These are phyloP conservation scores for Fistulifera pelliculosa DNA, from an alignment of 108 stramenopile species.

Conservation along the genomic window DNA sequence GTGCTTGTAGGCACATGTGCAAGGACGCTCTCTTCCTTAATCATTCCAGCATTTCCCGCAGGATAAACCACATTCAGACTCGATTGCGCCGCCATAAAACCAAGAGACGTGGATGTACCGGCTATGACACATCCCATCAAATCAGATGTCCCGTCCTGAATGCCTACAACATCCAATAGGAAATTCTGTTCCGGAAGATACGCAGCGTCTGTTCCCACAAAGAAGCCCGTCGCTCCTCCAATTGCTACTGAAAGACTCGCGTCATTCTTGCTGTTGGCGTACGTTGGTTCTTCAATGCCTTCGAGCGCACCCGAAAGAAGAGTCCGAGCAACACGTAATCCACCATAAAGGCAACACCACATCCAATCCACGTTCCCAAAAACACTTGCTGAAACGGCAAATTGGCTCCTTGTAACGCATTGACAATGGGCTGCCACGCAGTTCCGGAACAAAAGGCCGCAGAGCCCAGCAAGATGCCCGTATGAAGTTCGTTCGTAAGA, in stretches of 20 bases:
- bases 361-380: conserved; percentile 67
- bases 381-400: conserved; percentile 57
- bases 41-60: conserved; percentile 71
- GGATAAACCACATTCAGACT: conserved; percentile 58
- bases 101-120: conserved; percentile 63
- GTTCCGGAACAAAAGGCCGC: conserved; percentile 80
- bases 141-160: conserved; percentile 46
- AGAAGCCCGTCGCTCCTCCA: conserved; percentile 79
- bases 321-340: conserved; percentile 49
- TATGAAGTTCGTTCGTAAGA: conserved; percentile 44
- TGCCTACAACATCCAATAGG: conserved; percentile 65
- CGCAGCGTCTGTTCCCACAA: conserved; percentile 77
- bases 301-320: conserved; percentile 36
- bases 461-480: conserved; percentile 51
- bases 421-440: conserved; percentile 75
- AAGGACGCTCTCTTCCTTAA: no score
- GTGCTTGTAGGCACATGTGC: no score
- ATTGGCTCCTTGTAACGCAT: conserved; percentile 65
- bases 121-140: conserved; percentile 61
- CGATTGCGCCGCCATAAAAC: conserved; percentile 53
- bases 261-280: conserved; percentile 55
- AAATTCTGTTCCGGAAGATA: conserved; percentile 80
- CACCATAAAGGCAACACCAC: conserved; percentile 74
- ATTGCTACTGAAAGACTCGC: conserved; percentile 53
- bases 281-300: conserved; percentile 56